Base-by-base conservation (phyloP, 2,329 filamentous ascomycete genomes). In the Colletotrichum sp. region DNA sequence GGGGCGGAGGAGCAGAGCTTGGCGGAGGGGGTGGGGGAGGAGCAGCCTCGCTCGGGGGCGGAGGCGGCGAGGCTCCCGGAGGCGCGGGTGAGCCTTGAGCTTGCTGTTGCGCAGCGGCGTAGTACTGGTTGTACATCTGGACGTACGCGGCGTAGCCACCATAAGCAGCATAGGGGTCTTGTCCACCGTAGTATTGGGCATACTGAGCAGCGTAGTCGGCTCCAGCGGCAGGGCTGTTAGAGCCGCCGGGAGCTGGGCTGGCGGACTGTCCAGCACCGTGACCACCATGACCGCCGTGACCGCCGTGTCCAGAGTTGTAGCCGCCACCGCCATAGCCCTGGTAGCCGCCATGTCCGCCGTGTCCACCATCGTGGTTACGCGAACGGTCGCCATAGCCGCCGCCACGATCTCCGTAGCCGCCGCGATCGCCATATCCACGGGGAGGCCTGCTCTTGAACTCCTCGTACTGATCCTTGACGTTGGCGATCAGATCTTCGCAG, bases 381-480 rank as follows among this genome's bases (percentile, higher is more conserved):
- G 85, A 84, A 88, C 83, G 82, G 22, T 87, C 82, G 79, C 85
- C 81, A 79, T 89, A 86, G 75, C 84, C 83, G 60, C 88, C 82
- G 82, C 88, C 68, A 15, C 59, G 44, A 52, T 52, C 44, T 52
- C 44, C 44, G 52, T 44, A 67, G 28, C 64, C 81, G 74, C 84
- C 83, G 60, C 88, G 82, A 82, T 88, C 68, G n/a, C 91, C 91
- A 79, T 91, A 93, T 61, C 86, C 86, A 66, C 94, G 93, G 77
- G 93, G 94, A 19, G 94, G 94, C 9, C 95, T 93, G 79, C 92
- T 92, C 86, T 98, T 98, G 89, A 96, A 98, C 63, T 93, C 93
- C 82, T 98, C 94, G 83, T 98, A 98, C 83, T 98, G 94, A 77
- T 95, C 91, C 82, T 93, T 94, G 71, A 99, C 97, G 79, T 97